Evolutionary conservation across 1,284 basidiomycete species (phyloP), one percentile per base, ranked within the genome.

Genomic region (Heterobasidion irregulare): DNA sequence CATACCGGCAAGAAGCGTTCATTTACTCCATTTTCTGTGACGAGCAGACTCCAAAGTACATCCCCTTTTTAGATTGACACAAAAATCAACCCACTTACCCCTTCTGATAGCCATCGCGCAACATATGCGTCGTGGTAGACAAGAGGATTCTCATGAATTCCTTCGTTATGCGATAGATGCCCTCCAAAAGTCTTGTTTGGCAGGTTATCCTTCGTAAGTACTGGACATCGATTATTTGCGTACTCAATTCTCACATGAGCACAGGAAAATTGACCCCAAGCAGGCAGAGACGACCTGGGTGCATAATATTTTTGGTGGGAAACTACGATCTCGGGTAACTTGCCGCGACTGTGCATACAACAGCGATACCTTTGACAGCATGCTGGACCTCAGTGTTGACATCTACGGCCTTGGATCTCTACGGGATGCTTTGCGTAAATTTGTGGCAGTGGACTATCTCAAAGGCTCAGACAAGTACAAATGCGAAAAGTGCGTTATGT

Each of bases 101-200:
- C 15, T 44, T 45, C 50, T 45, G 13, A 2, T 63, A 96, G 93
- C 78, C 10, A 95, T 99, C 62, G 94, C 94, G 13, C 94, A 94
- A 68, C 88, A 93, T 61, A 85, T 99, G 78, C 83, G 87, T 52
- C 81, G 76, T 67, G 93, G 92, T n/a, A 76, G 94, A 59, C 97
- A 99, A 71, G 97, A 99, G 69, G 97, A 99, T 69, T 88, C 96
- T 3, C 97, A 99, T 70, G 97, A 99, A 70, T 99, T 99, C 66
- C 82, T 99, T 53, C 86, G 97, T 34, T 97, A 98, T 70, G 85
- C 91, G 26, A 85, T 98, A 41, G 97, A 99, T 65, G 89, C 89
- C 32, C 70, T 98, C 54, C 95, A 98, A 70, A 91, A 87, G 65
- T 84, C 89, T 8, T 92, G 89, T 66, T 74, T 96, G 53, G 79